Evolutionary conservation across 2,329 filamentous ascomycete genomes (phyloP).

Genomic region (Bisporella sp.): DNA sequence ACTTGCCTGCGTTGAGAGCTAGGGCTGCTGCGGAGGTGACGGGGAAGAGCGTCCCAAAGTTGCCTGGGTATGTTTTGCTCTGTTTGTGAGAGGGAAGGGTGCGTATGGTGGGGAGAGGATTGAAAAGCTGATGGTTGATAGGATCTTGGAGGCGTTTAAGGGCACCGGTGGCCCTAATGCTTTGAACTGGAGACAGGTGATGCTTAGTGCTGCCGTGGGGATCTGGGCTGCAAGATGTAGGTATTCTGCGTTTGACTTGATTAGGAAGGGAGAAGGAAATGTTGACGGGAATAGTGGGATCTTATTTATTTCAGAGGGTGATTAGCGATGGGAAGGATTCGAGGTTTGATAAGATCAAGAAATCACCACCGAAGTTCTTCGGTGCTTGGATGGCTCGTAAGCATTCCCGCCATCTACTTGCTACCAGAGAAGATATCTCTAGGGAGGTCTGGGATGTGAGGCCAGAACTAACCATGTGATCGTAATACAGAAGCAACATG

Average conservation of each 20-base stretch:
- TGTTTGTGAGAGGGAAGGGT: no score
- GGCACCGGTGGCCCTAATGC: conserved; percentile 31
- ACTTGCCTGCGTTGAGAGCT: conserved; percentile 51
- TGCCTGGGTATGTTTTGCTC: conserved; percentile 36
- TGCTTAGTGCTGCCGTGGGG: conserved; percentile 45
- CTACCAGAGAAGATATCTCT: no score
- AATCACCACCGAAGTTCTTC: conserved; percentile 43
- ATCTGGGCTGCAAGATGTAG: conserved; percentile 56
- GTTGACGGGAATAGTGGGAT: conserved; percentile 30
- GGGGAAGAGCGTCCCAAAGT: conserved; percentile 30
- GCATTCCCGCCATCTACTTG: no score
- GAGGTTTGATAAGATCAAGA: conserved; percentile 48
- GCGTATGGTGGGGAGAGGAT: no score
- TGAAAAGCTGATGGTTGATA: no score
- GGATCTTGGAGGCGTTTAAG: conserved; percentile 21
- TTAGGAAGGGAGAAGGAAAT: conserved; percentile 34
- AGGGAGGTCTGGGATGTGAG: no score
- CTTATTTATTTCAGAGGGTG: conserved; percentile 57
- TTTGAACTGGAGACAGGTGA: conserved; percentile 57
- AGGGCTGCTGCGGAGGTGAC: conserved; percentile 38
- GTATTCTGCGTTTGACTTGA: conserved; percentile 15
- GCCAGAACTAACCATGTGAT: no score
- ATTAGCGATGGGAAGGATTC: conserved; percentile 52
- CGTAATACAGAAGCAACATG: conserved; percentile 46
- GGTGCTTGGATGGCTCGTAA: conserved; percentile 42